Conservation (phyloP, 768 basidiomycete genomes). For the Leccinum variicolor region DNA sequence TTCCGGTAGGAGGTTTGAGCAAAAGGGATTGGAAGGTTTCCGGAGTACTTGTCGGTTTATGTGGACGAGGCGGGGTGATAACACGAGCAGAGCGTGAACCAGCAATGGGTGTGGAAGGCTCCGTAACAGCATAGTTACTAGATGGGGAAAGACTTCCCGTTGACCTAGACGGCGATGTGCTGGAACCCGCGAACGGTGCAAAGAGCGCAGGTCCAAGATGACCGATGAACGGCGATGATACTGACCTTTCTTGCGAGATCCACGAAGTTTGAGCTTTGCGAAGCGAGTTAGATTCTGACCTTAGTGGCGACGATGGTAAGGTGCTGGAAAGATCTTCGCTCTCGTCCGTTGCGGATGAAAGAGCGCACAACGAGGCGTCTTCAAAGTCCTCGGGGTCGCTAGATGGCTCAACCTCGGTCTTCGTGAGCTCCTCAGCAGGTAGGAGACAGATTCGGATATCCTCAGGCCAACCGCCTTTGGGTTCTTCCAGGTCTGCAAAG, state of each 20-base stretch:
- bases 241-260: not conserved
- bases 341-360: slow-evolving; percentile 1
- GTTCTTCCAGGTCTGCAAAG: slow-evolving; percentile 40
- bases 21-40: slow-evolving; percentile 31
- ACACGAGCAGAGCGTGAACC: slow-evolving; percentile 18
- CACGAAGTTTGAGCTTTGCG: slow-evolving; percentile 1
- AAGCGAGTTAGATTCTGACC: not conserved
- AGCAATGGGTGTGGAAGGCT: slow-evolving; percentile 29
- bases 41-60: slow-evolving; percentile 32
- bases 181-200: slow-evolving; percentile 1
- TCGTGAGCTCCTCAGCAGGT: not conserved
- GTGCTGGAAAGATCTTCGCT: slow-evolving; percentile 9
- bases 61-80: slow-evolving; percentile 37
- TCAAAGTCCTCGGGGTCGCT: slow-evolving; percentile 25
- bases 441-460: slow-evolving; percentile 38
- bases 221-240: slow-evolving; percentile 22
- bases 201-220: slow-evolving; percentile 30
- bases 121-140: not conserved
- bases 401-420: slow-evolving; percentile 19
- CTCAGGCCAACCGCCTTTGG: slow-evolving; percentile 53
- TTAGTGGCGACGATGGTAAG: slow-evolving; percentile 5
- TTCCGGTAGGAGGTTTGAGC: slow-evolving; percentile 24
- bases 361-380: slow-evolving; percentile 5
- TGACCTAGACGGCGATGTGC: slow-evolving; percentile 2
- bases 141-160: slow-evolving; percentile 5